Evolutionary conservation across 164 flowering plant genomes (phyloP).

Genomic region (Tetracentron sinense): DNA sequence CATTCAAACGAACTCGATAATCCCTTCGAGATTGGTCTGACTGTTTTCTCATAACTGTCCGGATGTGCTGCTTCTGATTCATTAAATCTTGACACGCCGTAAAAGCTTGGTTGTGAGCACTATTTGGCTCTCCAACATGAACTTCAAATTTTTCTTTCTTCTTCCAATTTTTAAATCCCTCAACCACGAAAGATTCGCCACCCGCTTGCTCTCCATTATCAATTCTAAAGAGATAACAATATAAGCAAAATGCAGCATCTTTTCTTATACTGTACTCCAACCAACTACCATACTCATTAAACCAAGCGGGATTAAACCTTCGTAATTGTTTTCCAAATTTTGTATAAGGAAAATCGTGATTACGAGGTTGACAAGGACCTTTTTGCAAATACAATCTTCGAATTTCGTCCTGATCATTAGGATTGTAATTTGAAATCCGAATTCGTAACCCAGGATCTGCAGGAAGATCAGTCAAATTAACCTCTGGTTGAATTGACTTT

Average conservation of each 20-base stretch:
- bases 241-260: constrained; percentile 14
- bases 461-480: no score
- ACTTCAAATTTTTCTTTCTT: constrained; percentile 5
- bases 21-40: background rate
- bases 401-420: no score
- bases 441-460: no score
- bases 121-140: constrained; percentile 16
- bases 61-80: constrained; percentile 1
- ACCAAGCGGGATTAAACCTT: no score
- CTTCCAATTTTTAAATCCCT: constrained; percentile 21
- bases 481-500: no score
- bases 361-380: no score
- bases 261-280: constrained; percentile 11
- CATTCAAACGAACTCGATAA: constrained; percentile 9
- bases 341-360: no score
- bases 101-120: background rate
- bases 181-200: constrained; percentile 15
- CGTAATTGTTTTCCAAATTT: no score
- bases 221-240: constrained; percentile 3
- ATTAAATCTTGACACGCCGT: background rate
- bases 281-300: background rate
- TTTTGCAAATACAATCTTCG: no score
- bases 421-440: no score
- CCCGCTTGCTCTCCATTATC: background rate
- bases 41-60: background rate